Percentiles rank a stretch among this genome's conserved stretches.
Evolutionary conservation across 164 flowering plant species (phyloP).

Genomic region (Platanus orientalis): DNA sequence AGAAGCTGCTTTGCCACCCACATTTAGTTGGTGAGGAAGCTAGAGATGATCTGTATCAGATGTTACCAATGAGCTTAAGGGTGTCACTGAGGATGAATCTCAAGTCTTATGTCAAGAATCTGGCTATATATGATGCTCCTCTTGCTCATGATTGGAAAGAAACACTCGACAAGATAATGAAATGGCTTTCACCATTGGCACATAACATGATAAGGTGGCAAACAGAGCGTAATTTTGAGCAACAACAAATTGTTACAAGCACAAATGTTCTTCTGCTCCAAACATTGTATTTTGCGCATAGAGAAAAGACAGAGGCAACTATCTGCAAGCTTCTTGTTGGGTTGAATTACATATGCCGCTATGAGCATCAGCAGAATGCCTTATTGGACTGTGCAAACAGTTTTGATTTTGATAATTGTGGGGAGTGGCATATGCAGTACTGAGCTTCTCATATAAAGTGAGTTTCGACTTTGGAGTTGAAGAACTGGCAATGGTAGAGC

Average conservation of each 20-base stretch:
- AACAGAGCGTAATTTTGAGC: constrained; percentile 70
- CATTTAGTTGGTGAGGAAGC: constrained; percentile 98
- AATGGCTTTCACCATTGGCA: constrained; percentile 68
- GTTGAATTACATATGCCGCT: constrained; percentile 68
- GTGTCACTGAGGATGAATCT: constrained; percentile 50
- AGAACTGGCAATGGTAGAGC: neutral
- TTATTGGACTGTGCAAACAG: constrained; percentile 92
- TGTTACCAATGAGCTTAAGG: constrained; percentile 92
- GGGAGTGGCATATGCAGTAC: constrained; percentile 73
- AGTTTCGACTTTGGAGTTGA: constrained; percentile 7
- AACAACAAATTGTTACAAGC: constrained; percentile 50
- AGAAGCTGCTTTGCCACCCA: constrained; percentile 88
- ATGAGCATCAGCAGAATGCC: constrained; percentile 93
- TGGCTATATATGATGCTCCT: constrained; percentile 89
- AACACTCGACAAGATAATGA: constrained; percentile 46
- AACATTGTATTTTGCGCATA: constrained; percentile 62
- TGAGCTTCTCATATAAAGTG: constrained; percentile 23
- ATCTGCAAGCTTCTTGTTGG: constrained; percentile 67
- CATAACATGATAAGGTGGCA: constrained; percentile 82
- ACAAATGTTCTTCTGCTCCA: constrained; percentile 70
- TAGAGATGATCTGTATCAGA: constrained; percentile 86
- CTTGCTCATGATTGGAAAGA: constrained; percentile 75
- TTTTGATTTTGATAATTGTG: constrained; percentile 78
- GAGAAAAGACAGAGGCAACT: constrained; percentile 55
- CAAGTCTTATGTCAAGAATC: constrained; percentile 59